Evolutionary conservation across 2,329 filamentous ascomycete species (phyloP).

Genomic region (Acrocalymma vagum): DNA sequence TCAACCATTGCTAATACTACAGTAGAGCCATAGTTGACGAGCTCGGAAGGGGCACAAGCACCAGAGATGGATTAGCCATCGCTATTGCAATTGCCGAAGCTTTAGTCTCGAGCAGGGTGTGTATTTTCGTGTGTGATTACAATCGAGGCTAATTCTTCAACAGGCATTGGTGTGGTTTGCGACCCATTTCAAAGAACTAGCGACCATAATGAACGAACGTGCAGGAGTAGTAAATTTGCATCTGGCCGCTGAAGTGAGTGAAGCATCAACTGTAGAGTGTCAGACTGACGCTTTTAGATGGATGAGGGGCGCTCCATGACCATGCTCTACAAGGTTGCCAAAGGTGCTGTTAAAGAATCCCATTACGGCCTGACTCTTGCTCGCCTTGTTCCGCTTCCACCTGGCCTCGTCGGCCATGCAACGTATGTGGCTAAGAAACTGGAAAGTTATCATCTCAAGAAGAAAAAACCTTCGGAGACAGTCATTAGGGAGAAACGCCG

Average conservation of each 20-base stretch:
- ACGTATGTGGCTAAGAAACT: conserved; percentile 71
- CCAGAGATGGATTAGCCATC: conserved; percentile 86
- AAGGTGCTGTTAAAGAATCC: conserved; percentile 73
- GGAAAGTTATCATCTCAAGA: conserved; percentile 64
- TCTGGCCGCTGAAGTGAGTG: conserved; percentile 72
- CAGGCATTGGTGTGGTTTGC: conserved; percentile 87
- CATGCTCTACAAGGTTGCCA: conserved; percentile 86
- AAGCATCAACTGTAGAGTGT: conserved; percentile 1
- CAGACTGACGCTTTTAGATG: conserved; percentile 27
- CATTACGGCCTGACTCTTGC: conserved; percentile 90
- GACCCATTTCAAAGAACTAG: conserved; percentile 89
- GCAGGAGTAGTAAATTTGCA: conserved; percentile 85
- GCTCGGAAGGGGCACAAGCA: conserved; percentile 89
- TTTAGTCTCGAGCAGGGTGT: conserved; percentile 72
- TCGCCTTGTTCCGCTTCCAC: conserved; percentile 75
- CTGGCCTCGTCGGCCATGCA: conserved; percentile 72
- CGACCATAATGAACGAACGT: conserved; percentile 76
- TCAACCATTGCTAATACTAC: not conserved
- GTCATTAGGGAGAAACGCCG: conserved; percentile 69
- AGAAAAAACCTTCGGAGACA: conserved; percentile 66
- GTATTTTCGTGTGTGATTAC: not conserved
- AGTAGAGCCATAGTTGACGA: conserved; percentile 81
- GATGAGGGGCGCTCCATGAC: conserved; percentile 70
- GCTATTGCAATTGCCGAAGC: conserved; percentile 90
- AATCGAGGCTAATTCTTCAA: conserved; percentile 2